Evolutionary conservation across 305 asterid species (phyloP), one percentile per base, ranked within the genome.

Genomic region (Solanum hybrid): DNA sequence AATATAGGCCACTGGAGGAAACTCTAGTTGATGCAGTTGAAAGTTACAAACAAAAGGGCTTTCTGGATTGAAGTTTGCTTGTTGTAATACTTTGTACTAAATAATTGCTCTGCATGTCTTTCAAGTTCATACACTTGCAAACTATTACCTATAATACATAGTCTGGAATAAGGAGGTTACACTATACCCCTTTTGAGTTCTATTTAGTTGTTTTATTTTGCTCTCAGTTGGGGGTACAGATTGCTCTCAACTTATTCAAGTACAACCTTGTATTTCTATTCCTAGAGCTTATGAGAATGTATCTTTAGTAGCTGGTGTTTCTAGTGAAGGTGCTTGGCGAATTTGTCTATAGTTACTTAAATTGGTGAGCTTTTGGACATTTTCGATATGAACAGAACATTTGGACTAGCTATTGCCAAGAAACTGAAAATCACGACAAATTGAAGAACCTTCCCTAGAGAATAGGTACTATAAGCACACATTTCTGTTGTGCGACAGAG

Each of bases 11-110:
- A 73, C 88, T 97, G 90, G 94, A 93, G 86, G 95, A 95, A 91
- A 96, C 95, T 73, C 93, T 96, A 5, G 90, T 91, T 46, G 97
- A 94, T 90, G 92, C 98, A 22, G 94, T 97, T 85, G 96, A 96
- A 85, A 94, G 91, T 89, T 96, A 93, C 95, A 93, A 92, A 90
- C 92, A 87, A 67, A 88, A 79, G 37, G 97, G 95, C 84, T 78
- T 94, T 81, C 46, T 93, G 36, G 91, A 90, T 71, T 91, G 34
- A 85, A 85, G 20, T 57, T 33, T 57, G 11, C 77, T 33, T 61
- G 3, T 61, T 85, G 88, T 57, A 51, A 57, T 83, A 51, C 88
- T 6, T 16, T 20, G 75, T 51, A 18, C 33, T 31, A 80, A 80
- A 39, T 80, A 61, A 5, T 61, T 85, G 77, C 46, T 34, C 9